Conservation (phyloP, 129 eudicot genomes). For the Pseudognaphalium luteoalbum region DNA sequence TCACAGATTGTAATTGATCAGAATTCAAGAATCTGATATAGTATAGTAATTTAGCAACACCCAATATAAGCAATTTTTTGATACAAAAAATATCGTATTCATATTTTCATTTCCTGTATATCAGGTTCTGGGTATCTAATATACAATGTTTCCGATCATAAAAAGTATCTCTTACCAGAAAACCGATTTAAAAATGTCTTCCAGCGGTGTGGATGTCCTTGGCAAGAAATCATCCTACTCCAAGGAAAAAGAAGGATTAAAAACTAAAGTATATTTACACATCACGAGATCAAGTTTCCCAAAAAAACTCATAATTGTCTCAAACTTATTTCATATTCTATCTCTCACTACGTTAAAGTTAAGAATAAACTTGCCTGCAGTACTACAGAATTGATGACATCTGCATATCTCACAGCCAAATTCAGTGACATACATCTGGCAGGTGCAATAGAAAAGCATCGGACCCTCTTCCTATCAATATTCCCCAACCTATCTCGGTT, state of each 20-base stretch:
- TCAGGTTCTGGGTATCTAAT: neutral
- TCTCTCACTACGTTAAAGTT: neutral
- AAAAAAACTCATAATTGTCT: neutral
- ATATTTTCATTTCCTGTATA: neutral
- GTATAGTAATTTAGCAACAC: neutral
- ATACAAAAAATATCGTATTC: neutral
- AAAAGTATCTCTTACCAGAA: slow-evolving; percentile 55
- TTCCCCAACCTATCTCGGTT: slow-evolving; percentile 52
- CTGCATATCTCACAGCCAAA: slow-evolving; percentile 85
- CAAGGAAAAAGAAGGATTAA: neutral
- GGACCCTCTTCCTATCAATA: slow-evolving; percentile 61
- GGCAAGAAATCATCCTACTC: slow-evolving; percentile 92
- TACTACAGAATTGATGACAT: slow-evolving; percentile 72
- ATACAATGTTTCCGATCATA: neutral
- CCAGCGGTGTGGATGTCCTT: slow-evolving; percentile 89
- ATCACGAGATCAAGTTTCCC: neutral
- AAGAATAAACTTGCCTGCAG: slow-evolving; percentile 61
- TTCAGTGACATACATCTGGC: slow-evolving; percentile 82
- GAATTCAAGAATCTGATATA: neutral
- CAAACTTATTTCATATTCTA: neutral
- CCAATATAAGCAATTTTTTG: neutral
- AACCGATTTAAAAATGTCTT: slow-evolving; percentile 86
- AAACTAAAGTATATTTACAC: neutral
- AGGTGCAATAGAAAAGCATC: slow-evolving; percentile 85
- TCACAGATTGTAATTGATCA: neutral